Conservation (phyloP, 306 rosid species). For the Vigna unguiculata region DNA sequence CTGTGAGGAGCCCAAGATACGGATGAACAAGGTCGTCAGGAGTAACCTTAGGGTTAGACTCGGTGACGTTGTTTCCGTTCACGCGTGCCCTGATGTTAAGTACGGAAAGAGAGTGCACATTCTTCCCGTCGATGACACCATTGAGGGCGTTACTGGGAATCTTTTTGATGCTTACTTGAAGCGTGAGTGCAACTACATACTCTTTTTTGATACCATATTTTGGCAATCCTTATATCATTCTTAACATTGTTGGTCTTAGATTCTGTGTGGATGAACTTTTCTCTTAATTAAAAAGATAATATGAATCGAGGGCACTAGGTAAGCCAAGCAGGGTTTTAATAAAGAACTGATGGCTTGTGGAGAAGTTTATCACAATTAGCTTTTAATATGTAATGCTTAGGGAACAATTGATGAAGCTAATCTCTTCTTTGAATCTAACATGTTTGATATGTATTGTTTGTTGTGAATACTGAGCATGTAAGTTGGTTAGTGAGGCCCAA, state of each 20-base stretch:
- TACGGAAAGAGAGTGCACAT: slow-evolving; percentile 94
- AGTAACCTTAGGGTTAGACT: slow-evolving; percentile 95
- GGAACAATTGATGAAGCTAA: neutral
- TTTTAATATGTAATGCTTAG: neutral
- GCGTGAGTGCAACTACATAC: slow-evolving; percentile 59
- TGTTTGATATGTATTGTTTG: neutral
- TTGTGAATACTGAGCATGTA: neutral
- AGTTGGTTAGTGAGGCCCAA: neutral
- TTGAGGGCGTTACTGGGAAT: slow-evolving; percentile 91
- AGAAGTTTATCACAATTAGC: too few relatives aligned
- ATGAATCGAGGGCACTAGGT: neutral
- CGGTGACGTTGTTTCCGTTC: slow-evolving; percentile 95
- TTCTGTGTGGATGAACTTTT: neutral
- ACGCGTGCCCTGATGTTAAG: slow-evolving; percentile 90
- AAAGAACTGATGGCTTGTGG: neutral
- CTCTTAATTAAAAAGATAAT: neutral
- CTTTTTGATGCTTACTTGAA: slow-evolving; percentile 89
- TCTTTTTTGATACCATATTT: neutral
- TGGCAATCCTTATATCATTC: neutral
- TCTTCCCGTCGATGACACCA: slow-evolving; percentile 92
- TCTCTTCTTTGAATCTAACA: neutral
- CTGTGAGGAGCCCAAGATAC: slow-evolving; percentile 87
- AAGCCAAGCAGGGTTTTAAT: neutral
- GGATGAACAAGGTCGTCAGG: slow-evolving; percentile 96
- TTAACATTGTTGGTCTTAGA: neutral